These are phyloP conservation scores for Glaciozyma antarctica DNA, from an alignment of 768 basidiomycete species.

Conservation along the genomic window DNA sequence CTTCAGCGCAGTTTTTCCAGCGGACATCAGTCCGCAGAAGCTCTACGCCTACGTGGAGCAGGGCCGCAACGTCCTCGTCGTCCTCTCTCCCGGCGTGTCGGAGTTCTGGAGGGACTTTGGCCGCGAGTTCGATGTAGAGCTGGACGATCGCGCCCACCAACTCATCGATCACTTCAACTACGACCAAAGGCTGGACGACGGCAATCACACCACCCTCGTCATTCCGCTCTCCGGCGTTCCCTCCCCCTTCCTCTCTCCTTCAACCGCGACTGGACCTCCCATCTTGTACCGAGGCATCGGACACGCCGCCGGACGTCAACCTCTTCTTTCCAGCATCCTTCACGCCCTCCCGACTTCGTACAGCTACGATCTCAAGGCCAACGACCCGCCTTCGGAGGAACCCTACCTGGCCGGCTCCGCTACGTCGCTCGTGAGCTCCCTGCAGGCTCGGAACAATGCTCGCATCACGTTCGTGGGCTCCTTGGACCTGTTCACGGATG, in stretches of 20 bases:
- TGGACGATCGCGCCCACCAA: slow-evolving; percentile 71
- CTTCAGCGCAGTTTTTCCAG: slow-evolving; percentile 49
- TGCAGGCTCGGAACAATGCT: slow-evolving; percentile 71
- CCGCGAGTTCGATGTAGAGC: slow-evolving; percentile 81
- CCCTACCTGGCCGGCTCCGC: slow-evolving; percentile 69
- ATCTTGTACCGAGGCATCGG: slow-evolving; percentile 29
- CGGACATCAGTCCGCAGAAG: slow-evolving; percentile 71
- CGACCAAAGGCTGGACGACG: slow-evolving; percentile 19
- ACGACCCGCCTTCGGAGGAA: slow-evolving; percentile 53
- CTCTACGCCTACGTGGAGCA: slow-evolving; percentile 56
- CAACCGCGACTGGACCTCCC: slow-evolving; percentile 14
- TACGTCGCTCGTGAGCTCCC: slow-evolving; percentile 70
- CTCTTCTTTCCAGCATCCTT: slow-evolving; percentile 68
- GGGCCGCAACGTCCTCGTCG: slow-evolving; percentile 62
- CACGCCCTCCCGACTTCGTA: slow-evolving; percentile 51
- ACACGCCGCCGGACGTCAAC: slow-evolving; percentile 28
- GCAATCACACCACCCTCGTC: slow-evolving; percentile 27
- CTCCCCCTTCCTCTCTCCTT: slow-evolving; percentile 23
- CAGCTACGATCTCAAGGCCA: slow-evolving; percentile 43
- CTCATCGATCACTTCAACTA: slow-evolving; percentile 78
- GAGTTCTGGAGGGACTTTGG: slow-evolving; percentile 69
- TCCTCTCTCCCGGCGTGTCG: slow-evolving; percentile 51
- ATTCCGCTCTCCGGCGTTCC: slow-evolving; percentile 44
- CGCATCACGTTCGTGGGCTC: slow-evolving; percentile 75
- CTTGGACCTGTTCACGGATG: slow-evolving; percentile 67